A percentile compares a stretch with the other conserved stretches of the same genome.
Conservation (phyloP, 225 moss, liverwort and hornwort genomes). For the Marchantia polymorpha region DNA sequence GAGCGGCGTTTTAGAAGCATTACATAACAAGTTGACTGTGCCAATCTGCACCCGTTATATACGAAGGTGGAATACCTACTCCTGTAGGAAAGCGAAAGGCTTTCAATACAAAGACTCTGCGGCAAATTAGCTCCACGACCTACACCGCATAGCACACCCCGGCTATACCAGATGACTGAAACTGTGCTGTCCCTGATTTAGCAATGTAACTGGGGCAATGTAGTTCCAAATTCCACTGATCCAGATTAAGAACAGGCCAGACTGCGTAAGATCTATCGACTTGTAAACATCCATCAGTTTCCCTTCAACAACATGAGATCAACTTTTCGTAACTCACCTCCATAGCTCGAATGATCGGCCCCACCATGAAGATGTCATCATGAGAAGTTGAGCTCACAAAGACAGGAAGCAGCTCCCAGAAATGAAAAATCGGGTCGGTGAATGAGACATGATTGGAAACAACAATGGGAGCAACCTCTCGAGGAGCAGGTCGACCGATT, state of each 20-base stretch:
- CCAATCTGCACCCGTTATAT: too few species aligned
- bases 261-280: background rate
- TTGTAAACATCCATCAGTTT: background rate
- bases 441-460: constrained; percentile 92
- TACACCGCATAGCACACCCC: background rate
- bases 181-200: background rate
- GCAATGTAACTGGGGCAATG: background rate
- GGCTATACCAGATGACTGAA: background rate
- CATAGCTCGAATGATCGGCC: constrained; percentile 77
- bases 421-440: constrained; percentile 76
- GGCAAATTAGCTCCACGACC: background rate
- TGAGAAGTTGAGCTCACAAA: constrained; percentile 88
- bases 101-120: background rate
- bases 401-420: constrained; percentile 78
- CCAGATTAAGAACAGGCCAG: background rate
- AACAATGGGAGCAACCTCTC: constrained; percentile 82
- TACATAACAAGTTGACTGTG: background rate
- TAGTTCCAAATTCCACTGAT: background rate
- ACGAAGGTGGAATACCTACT: background rate
- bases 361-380: constrained; percentile 68
- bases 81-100: background rate
- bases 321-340: constrained; percentile 39
- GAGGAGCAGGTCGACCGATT: constrained; percentile 62
- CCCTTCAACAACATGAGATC: background rate
- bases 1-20: background rate